Percentiles rank a stretch among this genome's conserved stretches.
Conservation (phyloP, 306 rosid species). For the Trifolium repens region DNA sequence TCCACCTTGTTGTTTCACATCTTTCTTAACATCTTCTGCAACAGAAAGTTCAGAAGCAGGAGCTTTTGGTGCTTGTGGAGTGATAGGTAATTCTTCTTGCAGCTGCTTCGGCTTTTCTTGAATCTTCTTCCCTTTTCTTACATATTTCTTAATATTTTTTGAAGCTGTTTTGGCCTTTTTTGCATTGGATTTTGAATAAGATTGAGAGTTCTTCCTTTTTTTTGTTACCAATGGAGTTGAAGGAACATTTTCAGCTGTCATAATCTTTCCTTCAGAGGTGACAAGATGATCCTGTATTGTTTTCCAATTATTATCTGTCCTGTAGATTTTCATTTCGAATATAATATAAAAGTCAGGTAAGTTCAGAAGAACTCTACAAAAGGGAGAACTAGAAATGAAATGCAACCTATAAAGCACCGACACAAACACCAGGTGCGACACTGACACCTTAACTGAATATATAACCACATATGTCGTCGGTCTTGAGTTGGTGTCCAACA, state of each 20-base stretch:
- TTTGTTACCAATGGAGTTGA: conserved; percentile 31
- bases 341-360: background rate
- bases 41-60: conserved; percentile 28
- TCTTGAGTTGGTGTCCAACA: background rate
- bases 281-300: conserved; percentile 50
- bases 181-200: conserved; percentile 37
- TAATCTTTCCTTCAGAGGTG: conserved; percentile 20
- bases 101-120: conserved; percentile 38
- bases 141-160: background rate
- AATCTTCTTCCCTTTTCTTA: background rate
- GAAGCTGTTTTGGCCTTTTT: conserved; percentile 42
- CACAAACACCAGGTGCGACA: background rate
- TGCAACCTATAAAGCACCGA: background rate
- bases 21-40: conserved; percentile 30
- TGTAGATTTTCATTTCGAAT: conserved; percentile 40
- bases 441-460: background rate
- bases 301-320: conserved; percentile 53
- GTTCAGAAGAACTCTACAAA: background rate
- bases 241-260: conserved; percentile 23
- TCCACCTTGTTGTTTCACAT: conserved; percentile 1
- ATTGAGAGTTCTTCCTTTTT: conserved; percentile 44
- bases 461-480: background rate
- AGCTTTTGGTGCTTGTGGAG: conserved; percentile 27
- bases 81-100: conserved; percentile 17
- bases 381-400: background rate